Evolutionary conservation across 2,329 filamentous ascomycete genomes (phyloP).

Genomic region (Ophiosphaerella narmari): DNA sequence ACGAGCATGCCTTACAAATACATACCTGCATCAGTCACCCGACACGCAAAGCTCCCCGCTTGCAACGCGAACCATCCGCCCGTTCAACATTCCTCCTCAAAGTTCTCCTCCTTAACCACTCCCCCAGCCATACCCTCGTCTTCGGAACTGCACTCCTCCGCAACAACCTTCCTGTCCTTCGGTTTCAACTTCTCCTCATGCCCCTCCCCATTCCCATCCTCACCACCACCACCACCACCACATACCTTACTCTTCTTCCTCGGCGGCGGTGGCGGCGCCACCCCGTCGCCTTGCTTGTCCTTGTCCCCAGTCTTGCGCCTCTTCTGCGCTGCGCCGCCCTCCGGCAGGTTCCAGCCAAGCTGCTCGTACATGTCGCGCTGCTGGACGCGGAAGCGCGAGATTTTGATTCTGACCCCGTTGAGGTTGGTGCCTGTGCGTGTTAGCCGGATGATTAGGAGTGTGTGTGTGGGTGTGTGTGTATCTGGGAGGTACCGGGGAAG

Average conservation of each 20-base stretch:
- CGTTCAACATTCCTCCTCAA: background rate
- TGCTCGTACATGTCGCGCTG: conserved; percentile 20
- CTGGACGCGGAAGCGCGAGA: conserved; percentile 9
- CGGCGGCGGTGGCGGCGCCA: no score
- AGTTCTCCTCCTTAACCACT: conserved; percentile 7
- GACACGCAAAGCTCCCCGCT: no score
- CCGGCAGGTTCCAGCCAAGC: conserved; percentile 13
- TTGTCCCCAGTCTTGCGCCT: conserved; percentile 2
- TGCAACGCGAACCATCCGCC: background rate
- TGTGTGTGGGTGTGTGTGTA: background rate
- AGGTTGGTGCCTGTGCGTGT: conserved; percentile 14
- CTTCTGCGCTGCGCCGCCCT: conserved; percentile 15
- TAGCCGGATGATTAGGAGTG: conserved; percentile 1
- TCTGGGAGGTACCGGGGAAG: conserved; percentile 14
- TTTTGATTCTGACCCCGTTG: conserved; percentile 15
- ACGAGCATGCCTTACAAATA: no score
- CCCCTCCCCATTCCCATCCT: background rate
- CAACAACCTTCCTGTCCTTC: conserved; percentile 8
- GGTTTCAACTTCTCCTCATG: background rate
- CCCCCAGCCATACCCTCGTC: background rate
- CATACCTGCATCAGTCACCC: no score
- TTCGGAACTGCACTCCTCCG: conserved; percentile 4
- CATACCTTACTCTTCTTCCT: conserved; percentile 14
- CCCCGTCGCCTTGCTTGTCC: background rate
- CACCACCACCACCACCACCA: background rate